Percentiles rank a stretch among this genome's conserved stretches.
phyloP scores from a whole-genome alignment of 2,329 filamentous ascomycete genomes.

The Capronia coronata region DNA sequence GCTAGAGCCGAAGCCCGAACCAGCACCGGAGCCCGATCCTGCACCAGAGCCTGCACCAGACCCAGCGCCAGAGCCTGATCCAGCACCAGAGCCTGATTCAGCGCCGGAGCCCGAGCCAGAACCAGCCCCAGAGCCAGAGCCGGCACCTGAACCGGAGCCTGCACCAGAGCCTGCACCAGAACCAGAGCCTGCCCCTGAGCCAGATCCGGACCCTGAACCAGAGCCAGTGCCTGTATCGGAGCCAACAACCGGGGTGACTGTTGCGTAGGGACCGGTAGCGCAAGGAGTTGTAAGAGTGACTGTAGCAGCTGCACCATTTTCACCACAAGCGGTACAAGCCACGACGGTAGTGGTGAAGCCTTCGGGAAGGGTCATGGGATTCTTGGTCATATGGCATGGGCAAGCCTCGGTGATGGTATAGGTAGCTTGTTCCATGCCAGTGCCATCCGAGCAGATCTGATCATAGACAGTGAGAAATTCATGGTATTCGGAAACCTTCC shows the following conservation, averaged over 20 bases:
- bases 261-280: slow-evolving; percentile 24
- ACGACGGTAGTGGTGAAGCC: slow-evolving; percentile 27
- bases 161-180: slow-evolving; percentile 13
- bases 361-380: slow-evolving; percentile 16
- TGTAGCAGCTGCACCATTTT: slow-evolving; percentile 20
- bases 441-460: slow-evolving; percentile 27
- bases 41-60: slow-evolving; percentile 6
- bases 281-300: slow-evolving; percentile 26
- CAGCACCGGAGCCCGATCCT: slow-evolving; percentile 10
- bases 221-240: slow-evolving; percentile 10
- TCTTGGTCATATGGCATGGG: slow-evolving; percentile 22
- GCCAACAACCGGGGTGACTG: slow-evolving; percentile 17
- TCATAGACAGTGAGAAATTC: slow-evolving; percentile 30
- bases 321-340: slow-evolving; percentile 21
- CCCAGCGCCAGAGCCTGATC: slow-evolving; percentile 6
- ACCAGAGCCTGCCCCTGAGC: slow-evolving; percentile 19
- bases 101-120: slow-evolving; percentile 15
- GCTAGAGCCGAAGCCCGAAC: slow-evolving; percentile 23
- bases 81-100: slow-evolving; percentile 5
- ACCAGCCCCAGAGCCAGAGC: slow-evolving; percentile 3
- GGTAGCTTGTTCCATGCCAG: slow-evolving; percentile 24
- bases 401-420: slow-evolving; percentile 34
- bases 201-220: slow-evolving; percentile 14
- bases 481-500: slow-evolving; percentile 21
- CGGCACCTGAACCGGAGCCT: slow-evolving; percentile 8